phyloP scores from a whole-genome alignment of 495 filamentous ascomycete genomes.

The Sordaria brevicollis region DNA sequence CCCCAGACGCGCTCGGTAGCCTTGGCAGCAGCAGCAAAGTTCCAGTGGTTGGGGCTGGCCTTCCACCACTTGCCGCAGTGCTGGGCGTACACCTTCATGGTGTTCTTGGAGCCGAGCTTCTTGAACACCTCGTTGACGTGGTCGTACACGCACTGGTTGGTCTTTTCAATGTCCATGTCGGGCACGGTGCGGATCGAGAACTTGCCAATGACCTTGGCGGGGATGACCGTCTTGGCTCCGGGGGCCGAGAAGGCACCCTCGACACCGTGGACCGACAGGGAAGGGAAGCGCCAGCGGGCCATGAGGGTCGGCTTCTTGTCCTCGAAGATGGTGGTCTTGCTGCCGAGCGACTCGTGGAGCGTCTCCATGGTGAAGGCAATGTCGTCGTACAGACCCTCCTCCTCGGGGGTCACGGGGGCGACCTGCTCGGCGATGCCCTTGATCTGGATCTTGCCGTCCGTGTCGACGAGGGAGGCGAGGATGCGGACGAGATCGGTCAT shows the following conservation, averaged over 20 bases:
- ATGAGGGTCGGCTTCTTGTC: slow-evolving; percentile 86
- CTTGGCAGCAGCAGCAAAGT: slow-evolving; percentile 87
- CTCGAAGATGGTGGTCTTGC: slow-evolving; percentile 70
- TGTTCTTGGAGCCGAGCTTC: slow-evolving; percentile 85
- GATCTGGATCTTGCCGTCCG: slow-evolving; percentile 81
- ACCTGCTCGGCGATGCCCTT: slow-evolving; percentile 86
- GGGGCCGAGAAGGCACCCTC: slow-evolving; percentile 91
- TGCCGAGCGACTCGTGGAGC: slow-evolving; percentile 81
- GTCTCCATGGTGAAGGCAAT: slow-evolving; percentile 96
- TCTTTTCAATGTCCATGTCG: slow-evolving; percentile 87
- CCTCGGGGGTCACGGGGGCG: slow-evolving; percentile 73
- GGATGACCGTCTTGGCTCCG: slow-evolving; percentile 97
- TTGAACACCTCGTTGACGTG: slow-evolving; percentile 70
- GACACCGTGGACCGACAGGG: slow-evolving; percentile 89
- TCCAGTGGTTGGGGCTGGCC: slow-evolving; percentile 94
- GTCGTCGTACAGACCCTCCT: slow-evolving; percentile 69
- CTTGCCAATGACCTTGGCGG: slow-evolving; percentile 93
- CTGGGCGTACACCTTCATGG: slow-evolving; percentile 61
- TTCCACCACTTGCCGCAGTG: slow-evolving; percentile 99
- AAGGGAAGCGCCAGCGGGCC: slow-evolving; percentile 90
- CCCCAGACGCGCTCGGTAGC: slow-evolving; percentile 88
- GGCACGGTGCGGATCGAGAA: slow-evolving; percentile 97
- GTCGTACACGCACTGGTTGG: slow-evolving; percentile 72
- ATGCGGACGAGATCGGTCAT: slow-evolving; percentile 92
- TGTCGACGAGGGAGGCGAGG: slow-evolving; percentile 73